Evolutionary conservation across 108 stramenopile genomes (phyloP), one percentile per base, ranked within the genome.

Genomic region (Aurantiochytrium sp.): DNA sequence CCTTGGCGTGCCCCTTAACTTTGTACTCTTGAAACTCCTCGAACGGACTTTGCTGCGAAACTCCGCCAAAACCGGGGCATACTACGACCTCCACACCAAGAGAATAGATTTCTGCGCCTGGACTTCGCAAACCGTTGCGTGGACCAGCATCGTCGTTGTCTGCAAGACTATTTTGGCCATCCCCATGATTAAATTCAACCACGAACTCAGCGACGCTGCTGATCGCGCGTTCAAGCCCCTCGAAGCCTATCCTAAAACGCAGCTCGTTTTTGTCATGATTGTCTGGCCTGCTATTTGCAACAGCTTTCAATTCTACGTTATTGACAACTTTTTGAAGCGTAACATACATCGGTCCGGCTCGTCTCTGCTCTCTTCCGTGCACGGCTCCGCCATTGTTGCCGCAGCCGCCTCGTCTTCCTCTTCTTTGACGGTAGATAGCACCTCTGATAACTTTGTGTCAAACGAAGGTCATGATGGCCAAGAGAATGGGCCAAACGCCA

Each of bases 251-350:
- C 76, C 76, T 3, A 47, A 83, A 18, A 53, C 51, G 19, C 76
- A 83, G 76, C 76, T 83, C 43, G 51, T 83, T 25, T 83, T 83
- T 18, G 76, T 83, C 4, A 83, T 83, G 76, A 53, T 83, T 4
- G 76, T 83, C 18, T 83, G 76, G 76, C 76, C 76, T 35, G 76
- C 76, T 12, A 47, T 83, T 35, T 83, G 76, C 51, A 83, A 83
- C 51, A 83, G 76, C 51, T 83, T 83, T 23, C 76, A 83, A 23
- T 83, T 83, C 28, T 83, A 83, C 4, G 76, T 83, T 12, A 53
- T 83, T 4, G 76, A 83, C 51, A 53, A 53, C 49, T 83, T 83
- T 53, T 45, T 83, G 10, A 83, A 83, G 28, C 76, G 76, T 23
- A 47, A 83, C 18, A 23, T 53, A 55, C 76, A 23, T 45, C 49